A percentile compares a stretch with the other conserved stretches of the same genome.
phyloP scores from a whole-genome alignment of 2,329 filamentous ascomycete genomes.

The Curvularia hawaiiensis region DNA sequence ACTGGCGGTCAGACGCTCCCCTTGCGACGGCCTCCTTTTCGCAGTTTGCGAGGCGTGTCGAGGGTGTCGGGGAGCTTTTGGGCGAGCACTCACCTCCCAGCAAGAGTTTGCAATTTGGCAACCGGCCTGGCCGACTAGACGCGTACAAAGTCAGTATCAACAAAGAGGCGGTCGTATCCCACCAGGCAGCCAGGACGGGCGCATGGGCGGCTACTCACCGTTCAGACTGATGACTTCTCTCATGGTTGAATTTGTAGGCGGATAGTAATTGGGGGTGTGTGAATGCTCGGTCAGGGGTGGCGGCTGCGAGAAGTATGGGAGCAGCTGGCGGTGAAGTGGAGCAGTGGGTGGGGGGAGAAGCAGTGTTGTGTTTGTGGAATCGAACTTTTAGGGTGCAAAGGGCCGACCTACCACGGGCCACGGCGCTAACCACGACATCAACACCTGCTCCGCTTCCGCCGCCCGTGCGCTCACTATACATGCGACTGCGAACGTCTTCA shows the following conservation, averaged over 20 bases:
- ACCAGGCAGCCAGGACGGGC: constrained; percentile 52
- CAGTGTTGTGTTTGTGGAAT: constrained; percentile 29
- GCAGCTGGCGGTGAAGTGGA: constrained; percentile 25
- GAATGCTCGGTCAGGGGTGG: constrained; percentile 35
- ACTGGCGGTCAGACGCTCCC: constrained; percentile 35
- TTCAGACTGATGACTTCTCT: constrained; percentile 99
- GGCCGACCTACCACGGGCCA: constrained; percentile 13
- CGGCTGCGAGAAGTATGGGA: constrained; percentile 25
- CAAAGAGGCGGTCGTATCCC: constrained; percentile 29
- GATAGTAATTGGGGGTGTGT: constrained; percentile 40
- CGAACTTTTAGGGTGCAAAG: constrained; percentile 20
- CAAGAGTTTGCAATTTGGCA: constrained; percentile 99
- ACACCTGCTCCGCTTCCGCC: not conserved
- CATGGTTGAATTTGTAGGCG: constrained; percentile 66
- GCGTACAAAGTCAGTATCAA: constrained; percentile 60
- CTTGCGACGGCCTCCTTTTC: constrained; percentile 37
- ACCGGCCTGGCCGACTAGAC: constrained; percentile 97
- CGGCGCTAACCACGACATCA: constrained; percentile 12
- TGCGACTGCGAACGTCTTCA: not conserved
- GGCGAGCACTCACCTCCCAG: constrained; percentile 88
- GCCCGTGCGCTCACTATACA: not conserved
- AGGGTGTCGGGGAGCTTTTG: constrained; percentile 1
- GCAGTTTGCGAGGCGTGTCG: constrained; percentile 13
- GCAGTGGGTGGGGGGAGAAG: constrained; percentile 25
- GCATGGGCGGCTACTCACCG: constrained; percentile 67